A percentile compares a stretch with the other conserved stretches of the same genome.
Evolutionary conservation across 2,329 filamentous ascomycete species (phyloP).

Genomic region (Neonectria faginata): DNA sequence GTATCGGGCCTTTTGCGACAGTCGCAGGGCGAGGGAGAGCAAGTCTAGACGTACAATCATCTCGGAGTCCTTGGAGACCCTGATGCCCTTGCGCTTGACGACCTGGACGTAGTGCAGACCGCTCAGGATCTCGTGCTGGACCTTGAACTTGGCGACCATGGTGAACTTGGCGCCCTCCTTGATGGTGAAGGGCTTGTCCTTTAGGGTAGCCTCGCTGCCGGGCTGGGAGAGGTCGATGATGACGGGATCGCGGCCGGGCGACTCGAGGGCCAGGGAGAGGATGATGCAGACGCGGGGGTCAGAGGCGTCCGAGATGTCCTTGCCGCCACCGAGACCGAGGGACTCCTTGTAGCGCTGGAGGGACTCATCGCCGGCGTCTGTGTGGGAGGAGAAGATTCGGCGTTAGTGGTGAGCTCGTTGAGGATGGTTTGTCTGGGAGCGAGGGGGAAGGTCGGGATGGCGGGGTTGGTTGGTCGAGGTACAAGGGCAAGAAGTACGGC

Average conservation of each 20-base stretch:
- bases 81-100: slow-evolving; percentile 89
- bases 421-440: slow-evolving; percentile 4
- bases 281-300: slow-evolving; percentile 95
- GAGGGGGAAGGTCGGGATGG: slow-evolving; percentile 13
- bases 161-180: slow-evolving; percentile 95
- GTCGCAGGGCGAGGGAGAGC: not conserved
- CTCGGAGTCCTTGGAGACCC: slow-evolving; percentile 92
- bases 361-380: slow-evolving; percentile 84
- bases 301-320: slow-evolving; percentile 77
- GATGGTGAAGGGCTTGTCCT: slow-evolving; percentile 95
- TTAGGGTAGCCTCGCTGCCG: slow-evolving; percentile 80
- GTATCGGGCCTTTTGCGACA: too few relatives aligned
- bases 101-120: slow-evolving; percentile 96
- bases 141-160: slow-evolving; percentile 94
- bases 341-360: slow-evolving; percentile 98
- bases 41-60: slow-evolving; percentile 81
- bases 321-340: slow-evolving; percentile 83
- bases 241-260: slow-evolving; percentile 84
- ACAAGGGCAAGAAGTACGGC: not conserved
- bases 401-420: slow-evolving; percentile 35
- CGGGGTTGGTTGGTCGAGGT: slow-evolving; percentile 21
- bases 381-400: slow-evolving; percentile 13
- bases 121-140: slow-evolving; percentile 95
- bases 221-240: slow-evolving; percentile 85
- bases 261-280: slow-evolving; percentile 87